phyloP scores from a whole-genome alignment of 352 stramenopile genomes.

The Phytophthora melonis region DNA sequence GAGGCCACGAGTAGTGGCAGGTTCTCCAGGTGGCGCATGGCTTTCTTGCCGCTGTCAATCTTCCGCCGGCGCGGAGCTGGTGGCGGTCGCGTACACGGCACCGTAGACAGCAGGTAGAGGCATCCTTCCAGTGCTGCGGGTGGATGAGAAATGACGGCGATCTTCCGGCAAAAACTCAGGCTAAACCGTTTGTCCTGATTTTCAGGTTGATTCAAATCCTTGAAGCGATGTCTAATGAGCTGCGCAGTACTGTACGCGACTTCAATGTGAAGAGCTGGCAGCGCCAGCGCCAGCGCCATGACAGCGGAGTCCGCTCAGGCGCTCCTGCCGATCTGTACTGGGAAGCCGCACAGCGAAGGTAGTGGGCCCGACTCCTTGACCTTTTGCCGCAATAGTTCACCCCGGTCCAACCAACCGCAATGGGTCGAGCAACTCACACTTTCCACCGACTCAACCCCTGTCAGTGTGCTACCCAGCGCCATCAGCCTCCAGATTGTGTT shows the following conservation, averaged over 20 bases:
- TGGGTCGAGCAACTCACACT: background rate
- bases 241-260: background rate
- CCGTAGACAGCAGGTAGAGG: slow-evolving; percentile 42
- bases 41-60: slow-evolving; percentile 47
- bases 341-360: too few relatives aligned
- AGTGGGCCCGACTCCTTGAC: too few relatives aligned
- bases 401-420: too few relatives aligned
- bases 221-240: background rate
- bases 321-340: too few relatives aligned
- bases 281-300: background rate
- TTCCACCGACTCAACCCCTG: background rate
- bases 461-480: background rate
- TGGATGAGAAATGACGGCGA: slow-evolving; percentile 28
- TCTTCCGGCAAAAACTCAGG: slow-evolving; percentile 20
- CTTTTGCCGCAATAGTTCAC: background rate
- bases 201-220: slow-evolving; percentile 18
- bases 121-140: slow-evolving; percentile 20
- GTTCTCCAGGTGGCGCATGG: slow-evolving; percentile 51
- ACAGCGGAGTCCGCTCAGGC: too few relatives aligned
- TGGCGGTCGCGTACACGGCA: slow-evolving; percentile 34
- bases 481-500: too few relatives aligned
- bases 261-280: background rate
- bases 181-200: slow-evolving; percentile 22
- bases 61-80: slow-evolving; percentile 30
- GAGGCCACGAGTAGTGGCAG: slow-evolving; percentile 50